Conservation (phyloP, 371 early-diverging fungal species). For the Zychaea mexicana region DNA sequence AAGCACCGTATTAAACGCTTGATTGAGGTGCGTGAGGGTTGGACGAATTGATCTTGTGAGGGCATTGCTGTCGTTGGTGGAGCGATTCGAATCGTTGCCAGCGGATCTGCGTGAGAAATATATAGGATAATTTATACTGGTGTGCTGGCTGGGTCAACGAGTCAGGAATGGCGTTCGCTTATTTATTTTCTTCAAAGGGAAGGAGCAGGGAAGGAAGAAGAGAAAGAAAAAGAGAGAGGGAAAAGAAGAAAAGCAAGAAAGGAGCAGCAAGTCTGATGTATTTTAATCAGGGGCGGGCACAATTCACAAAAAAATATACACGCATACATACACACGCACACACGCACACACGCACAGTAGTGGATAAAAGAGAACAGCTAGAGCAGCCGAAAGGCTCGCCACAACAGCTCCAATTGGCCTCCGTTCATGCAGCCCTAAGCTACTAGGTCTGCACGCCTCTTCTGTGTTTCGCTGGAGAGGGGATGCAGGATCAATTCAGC, state of each 20-base stretch:
- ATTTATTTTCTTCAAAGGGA: neutral
- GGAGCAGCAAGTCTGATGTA: neutral
- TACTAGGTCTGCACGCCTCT: neutral
- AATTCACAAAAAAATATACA: no score
- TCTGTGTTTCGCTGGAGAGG: neutral
- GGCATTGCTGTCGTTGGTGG: neutral
- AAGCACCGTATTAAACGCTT: slow-evolving; percentile 3
- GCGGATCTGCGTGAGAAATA: neutral
- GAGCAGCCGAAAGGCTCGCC: no score
- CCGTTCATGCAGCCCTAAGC: slow-evolving; percentile 1
- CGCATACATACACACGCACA: no score
- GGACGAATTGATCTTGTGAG: neutral
- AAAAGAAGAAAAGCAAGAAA: neutral
- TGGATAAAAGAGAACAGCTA: neutral
- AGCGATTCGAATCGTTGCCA: neutral
- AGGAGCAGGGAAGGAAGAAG: neutral
- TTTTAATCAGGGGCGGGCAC: neutral
- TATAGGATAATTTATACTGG: no score
- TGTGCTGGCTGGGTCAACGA: no score
- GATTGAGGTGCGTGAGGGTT: slow-evolving; percentile 3
- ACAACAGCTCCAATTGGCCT: neutral
- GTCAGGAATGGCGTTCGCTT: neutral
- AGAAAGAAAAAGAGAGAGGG: neutral
- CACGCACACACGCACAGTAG: neutral
- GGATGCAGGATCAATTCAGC: neutral